Conservation (phyloP, 345 rosid genomes). For the Kandelia obovata region DNA sequence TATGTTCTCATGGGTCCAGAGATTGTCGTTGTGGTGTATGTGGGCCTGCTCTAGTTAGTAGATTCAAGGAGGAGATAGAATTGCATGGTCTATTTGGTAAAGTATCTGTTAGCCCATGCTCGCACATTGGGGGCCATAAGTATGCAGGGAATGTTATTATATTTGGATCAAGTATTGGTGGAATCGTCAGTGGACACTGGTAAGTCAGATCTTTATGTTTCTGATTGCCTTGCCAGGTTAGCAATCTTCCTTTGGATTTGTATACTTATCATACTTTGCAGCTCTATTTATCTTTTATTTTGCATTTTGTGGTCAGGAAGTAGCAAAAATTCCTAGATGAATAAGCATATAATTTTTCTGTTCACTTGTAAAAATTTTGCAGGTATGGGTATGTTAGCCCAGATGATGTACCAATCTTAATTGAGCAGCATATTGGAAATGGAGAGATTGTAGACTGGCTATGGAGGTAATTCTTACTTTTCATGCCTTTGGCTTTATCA, state of each 20-base stretch:
- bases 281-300: constrained; percentile 8
- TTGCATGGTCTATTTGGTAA: constrained; percentile 65
- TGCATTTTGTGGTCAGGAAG: not conserved
- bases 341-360: not conserved
- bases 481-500: not conserved
- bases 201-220: constrained; percentile 27
- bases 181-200: constrained; percentile 82
- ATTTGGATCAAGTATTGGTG: constrained; percentile 55
- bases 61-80: constrained; percentile 87
- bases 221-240: not conserved
- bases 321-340: not conserved
- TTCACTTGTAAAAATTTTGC: constrained; percentile 1
- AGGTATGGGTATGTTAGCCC: constrained; percentile 93
- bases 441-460: constrained; percentile 75
- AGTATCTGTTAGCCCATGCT: constrained; percentile 93
- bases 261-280: not conserved
- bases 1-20: constrained; percentile 89
- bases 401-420: constrained; percentile 61
- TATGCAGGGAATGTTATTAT: constrained; percentile 95
- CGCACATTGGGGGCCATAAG: constrained; percentile 93
- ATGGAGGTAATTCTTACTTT: constrained; percentile 58
- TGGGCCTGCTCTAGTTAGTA: constrained; percentile 76
- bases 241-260: not conserved
- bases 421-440: constrained; percentile 67
- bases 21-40: constrained; percentile 91